Evolutionary conservation across 2,329 filamentous ascomycete species (phyloP), one percentile per base, ranked within the genome.

Genomic region (Aureobasidium melanogenum): DNA sequence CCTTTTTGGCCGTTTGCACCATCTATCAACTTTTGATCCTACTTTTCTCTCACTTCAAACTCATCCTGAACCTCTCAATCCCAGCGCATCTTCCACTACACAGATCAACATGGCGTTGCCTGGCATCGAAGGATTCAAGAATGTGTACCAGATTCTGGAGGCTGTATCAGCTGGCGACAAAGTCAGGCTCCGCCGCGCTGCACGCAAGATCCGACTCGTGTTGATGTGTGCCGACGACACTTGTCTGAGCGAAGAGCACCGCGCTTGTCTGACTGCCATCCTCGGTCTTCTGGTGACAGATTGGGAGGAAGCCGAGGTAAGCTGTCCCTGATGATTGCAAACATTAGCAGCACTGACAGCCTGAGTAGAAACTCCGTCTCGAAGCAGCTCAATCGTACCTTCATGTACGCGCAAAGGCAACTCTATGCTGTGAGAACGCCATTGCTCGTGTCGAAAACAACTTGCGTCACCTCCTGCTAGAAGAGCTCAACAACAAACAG

Each of bases 151-250:
- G 5, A 47, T 58, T 6, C 41, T 58, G 41, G 32, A 47, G 28
- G 54, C 54, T 12, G 28, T 28, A 2, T 34, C 39, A 9, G 28
- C 43, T 22, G 30, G 54, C 19, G 41, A 58, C n/a, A 58, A 58
- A 15, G 7, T 28, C 32, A 34, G 24, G 14, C 54, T 58, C n/a
- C 54, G 43, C 14, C 41, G 54, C 19, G 54, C 32, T 58, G 54
- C 54, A 7, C 54, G 54, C 54, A 58, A 47, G 54, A 47, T 58
- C 17, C 54, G 54, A 15, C 54, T 58, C 7, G 54, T 58, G 14
- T 38, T 47, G 43, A 46, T 58, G 39, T 58, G 54, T 28, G 54
- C 41, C 28, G 41, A 46, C 7, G 24, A 58, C 41, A 28, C 12
- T 8, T 36, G 19, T 28, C 17, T 58, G 41, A 26, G 28, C 5